These are phyloP conservation scores for Trichoderma sp. DNA, from an alignment of 2,329 filamentous ascomycete genomes.

Conservation along the genomic window DNA sequence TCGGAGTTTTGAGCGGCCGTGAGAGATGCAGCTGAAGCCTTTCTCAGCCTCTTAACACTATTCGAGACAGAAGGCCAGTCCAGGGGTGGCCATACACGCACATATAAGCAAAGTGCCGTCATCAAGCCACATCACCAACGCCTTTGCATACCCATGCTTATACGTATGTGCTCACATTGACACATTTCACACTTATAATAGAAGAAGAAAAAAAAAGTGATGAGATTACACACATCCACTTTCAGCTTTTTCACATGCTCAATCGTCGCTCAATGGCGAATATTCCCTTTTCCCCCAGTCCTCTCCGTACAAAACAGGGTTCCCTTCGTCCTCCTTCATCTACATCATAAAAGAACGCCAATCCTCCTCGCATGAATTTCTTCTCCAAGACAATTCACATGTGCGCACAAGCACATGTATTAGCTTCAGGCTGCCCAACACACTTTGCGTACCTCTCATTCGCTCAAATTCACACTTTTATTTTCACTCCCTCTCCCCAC, in stretches of 20 bases:
- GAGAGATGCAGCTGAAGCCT: background rate
- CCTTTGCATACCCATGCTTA: background rate
- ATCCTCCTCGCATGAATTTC: background rate
- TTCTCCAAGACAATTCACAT: constrained; percentile 4
- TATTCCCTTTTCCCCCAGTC: background rate
- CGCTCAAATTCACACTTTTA: background rate
- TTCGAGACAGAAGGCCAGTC: background rate
- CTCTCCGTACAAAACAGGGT: background rate
- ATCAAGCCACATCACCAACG: background rate
- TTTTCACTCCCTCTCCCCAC: background rate
- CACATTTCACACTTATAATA: background rate
- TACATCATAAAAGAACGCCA: background rate
- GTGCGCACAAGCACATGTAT: background rate
- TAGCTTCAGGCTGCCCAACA: constrained; percentile 12
- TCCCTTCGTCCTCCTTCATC: background rate
- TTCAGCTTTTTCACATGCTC: background rate
- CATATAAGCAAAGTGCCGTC: background rate
- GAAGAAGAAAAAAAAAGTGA: background rate
- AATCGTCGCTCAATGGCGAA: background rate
- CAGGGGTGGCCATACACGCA: background rate
- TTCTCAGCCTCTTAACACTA: background rate
- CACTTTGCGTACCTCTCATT: constrained; percentile 4
- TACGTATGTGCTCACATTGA: background rate
- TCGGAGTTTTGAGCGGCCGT: background rate
- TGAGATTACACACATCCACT: background rate